phyloP scores from a whole-genome alignment of 441 rosid genomes.

The Populus hybrid region DNA sequence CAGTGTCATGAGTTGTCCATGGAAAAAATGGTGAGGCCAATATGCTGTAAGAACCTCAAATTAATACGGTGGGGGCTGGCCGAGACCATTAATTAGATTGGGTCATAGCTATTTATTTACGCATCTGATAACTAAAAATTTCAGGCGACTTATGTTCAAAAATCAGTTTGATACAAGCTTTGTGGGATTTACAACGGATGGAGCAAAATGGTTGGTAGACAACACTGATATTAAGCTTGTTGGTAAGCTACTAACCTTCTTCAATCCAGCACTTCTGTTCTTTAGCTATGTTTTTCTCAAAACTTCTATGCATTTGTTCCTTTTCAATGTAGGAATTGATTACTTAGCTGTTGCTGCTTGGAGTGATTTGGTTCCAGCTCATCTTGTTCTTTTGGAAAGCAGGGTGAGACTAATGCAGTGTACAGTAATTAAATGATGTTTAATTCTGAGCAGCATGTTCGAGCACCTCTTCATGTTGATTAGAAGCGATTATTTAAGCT shows the following conservation, averaged over 20 bases:
- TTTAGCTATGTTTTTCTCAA: too few relatives aligned
- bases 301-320: not conserved
- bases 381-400: slow-evolving; percentile 38
- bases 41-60: too few relatives aligned
- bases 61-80: too few relatives aligned
- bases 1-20: not conserved
- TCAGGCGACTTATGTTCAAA: slow-evolving; percentile 51
- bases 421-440: too few relatives aligned
- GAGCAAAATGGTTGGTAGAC: slow-evolving; percentile 58
- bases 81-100: too few relatives aligned
- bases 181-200: slow-evolving; percentile 50
- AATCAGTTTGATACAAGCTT: slow-evolving; percentile 46
- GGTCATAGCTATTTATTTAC: too few relatives aligned
- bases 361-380: slow-evolving; percentile 34
- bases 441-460: not conserved
- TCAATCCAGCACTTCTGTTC: too few relatives aligned
- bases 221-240: slow-evolving; percentile 56
- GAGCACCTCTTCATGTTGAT: not conserved
- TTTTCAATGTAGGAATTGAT: slow-evolving; percentile 38
- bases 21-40: too few relatives aligned
- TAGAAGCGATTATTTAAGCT: not conserved
- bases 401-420: slow-evolving; percentile 24
- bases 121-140: not conserved
- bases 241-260: slow-evolving; percentile 28
- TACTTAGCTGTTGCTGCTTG: slow-evolving; percentile 51